phyloP scores from a whole-genome alignment of 306 rosid genomes.

The Glycine latifolia region DNA sequence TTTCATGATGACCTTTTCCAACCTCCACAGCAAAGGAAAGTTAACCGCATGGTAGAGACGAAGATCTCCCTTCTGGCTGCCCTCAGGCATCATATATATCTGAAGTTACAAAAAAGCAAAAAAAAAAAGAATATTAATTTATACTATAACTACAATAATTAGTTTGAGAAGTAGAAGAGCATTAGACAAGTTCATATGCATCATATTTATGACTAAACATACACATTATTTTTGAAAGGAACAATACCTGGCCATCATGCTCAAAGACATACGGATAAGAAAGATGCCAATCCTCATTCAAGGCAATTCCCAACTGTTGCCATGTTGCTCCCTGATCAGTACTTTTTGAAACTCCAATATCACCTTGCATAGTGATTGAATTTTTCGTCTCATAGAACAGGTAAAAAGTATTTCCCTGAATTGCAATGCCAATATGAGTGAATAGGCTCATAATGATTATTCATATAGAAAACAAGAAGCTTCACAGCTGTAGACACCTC shows the following conservation, averaged over 20 bases:
- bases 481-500: no score
- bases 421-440: slow-evolving; percentile 36
- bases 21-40: slow-evolving; percentile 88
- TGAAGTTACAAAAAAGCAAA: slow-evolving; percentile 49
- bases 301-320: slow-evolving; percentile 89
- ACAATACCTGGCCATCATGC: slow-evolving; percentile 75
- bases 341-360: slow-evolving; percentile 95
- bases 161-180: slow-evolving; percentile 22
- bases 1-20: slow-evolving; percentile 79
- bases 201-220: slow-evolving; percentile 16
- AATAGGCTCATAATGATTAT: slow-evolving; percentile 22
- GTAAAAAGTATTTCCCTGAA: slow-evolving; percentile 81
- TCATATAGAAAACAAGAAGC: no score
- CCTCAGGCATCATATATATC: slow-evolving; percentile 98
- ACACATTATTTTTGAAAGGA: slow-evolving; percentile 13
- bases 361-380: slow-evolving; percentile 87
- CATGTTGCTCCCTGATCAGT: slow-evolving; percentile 93
- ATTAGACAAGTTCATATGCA: background rate
- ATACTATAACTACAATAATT: background rate
- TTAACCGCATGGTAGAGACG: slow-evolving; percentile 80
- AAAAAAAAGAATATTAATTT: background rate
- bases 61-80: slow-evolving; percentile 82
- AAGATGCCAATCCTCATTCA: slow-evolving; percentile 97
- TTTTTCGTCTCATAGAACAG: slow-evolving; percentile 93
- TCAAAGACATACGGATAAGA: slow-evolving; percentile 88